A percentile compares a stretch with the other conserved stretches of the same genome.
phyloP scores from a whole-genome alignment of 202 grass and related monocot species.

The Elaeis oleifera region DNA sequence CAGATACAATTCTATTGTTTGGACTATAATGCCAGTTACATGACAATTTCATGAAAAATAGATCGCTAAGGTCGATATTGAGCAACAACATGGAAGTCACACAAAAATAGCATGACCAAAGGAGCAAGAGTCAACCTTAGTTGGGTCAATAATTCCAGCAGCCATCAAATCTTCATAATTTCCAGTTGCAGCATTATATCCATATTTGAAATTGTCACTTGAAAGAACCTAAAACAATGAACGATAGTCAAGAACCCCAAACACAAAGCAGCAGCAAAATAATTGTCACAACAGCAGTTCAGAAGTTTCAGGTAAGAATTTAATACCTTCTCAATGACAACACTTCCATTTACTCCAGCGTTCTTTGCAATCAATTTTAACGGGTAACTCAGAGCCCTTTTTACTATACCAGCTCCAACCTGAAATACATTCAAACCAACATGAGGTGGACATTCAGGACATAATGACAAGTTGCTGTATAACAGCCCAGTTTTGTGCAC shows the following conservation, averaged over 20 bases:
- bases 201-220: slow-evolving; percentile 64
- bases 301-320: not conserved
- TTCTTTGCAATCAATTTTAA: slow-evolving; percentile 98
- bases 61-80: not conserved
- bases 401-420: slow-evolving; percentile 94
- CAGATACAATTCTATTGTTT: too few relatives aligned
- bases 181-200: slow-evolving; percentile 93
- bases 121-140: slow-evolving; percentile 43
- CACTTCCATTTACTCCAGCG: slow-evolving; percentile 89
- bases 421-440: slow-evolving; percentile 15
- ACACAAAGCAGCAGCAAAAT: not conserved
- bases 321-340: slow-evolving; percentile 87
- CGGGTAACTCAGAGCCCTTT: slow-evolving; percentile 82
- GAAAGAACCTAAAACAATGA: slow-evolving; percentile 53
- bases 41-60: too few relatives aligned
- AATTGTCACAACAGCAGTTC: not conserved
- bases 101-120: too few relatives aligned
- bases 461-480: too few relatives aligned
- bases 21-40: too few relatives aligned
- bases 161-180: slow-evolving; percentile 98
- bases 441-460: not conserved
- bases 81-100: too few relatives aligned
- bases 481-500: not conserved
- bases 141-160: slow-evolving; percentile 97
- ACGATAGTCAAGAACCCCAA: not conserved